Percentiles rank a stretch among this genome's conserved stretches.
phyloP scores from a whole-genome alignment of 768 basidiomycete genomes.

The Phylloporus sp. region DNA sequence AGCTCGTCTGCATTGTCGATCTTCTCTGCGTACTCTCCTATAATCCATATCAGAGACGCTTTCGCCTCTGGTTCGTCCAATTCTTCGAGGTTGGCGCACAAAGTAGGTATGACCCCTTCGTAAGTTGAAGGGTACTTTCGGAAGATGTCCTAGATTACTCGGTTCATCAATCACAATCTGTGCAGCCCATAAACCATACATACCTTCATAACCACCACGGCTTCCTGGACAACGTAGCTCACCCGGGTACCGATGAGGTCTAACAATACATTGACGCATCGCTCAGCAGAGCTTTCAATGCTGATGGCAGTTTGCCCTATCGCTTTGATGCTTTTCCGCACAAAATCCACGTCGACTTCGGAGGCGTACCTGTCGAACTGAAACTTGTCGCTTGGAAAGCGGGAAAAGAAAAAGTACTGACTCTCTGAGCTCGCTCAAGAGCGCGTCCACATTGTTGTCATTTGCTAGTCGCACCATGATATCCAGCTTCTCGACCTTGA shows the following conservation, averaged over 20 bases:
- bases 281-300: conserved; percentile 88
- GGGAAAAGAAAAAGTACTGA: no score
- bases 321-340: conserved; percentile 88
- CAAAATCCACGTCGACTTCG: conserved; percentile 98
- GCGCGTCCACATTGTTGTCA: conserved; percentile 90
- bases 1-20: conserved; percentile 97
- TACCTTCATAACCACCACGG: conserved; percentile 98
- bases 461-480: conserved; percentile 94
- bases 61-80: conserved; percentile 98
- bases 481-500: conserved; percentile 97
- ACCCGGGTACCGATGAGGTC: conserved; percentile 92
- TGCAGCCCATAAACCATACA: conserved; percentile 5
- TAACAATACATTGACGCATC: conserved; percentile 90
- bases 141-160: conserved; percentile 80
- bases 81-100: conserved; percentile 94
- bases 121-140: conserved; percentile 95
- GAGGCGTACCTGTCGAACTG: conserved; percentile 71
- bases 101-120: conserved; percentile 92
- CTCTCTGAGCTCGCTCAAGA: conserved; percentile 96
- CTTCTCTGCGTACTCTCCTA: conserved; percentile 96
- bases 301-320: conserved; percentile 97
- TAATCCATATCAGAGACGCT: conserved; percentile 98
- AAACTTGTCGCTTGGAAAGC: conserved; percentile 2
- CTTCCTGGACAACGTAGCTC: conserved; percentile 97
- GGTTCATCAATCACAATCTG: background rate